phyloP scores from a whole-genome alignment of 192 early-diverging fungal species.

The Rhizophagus clarus region DNA sequence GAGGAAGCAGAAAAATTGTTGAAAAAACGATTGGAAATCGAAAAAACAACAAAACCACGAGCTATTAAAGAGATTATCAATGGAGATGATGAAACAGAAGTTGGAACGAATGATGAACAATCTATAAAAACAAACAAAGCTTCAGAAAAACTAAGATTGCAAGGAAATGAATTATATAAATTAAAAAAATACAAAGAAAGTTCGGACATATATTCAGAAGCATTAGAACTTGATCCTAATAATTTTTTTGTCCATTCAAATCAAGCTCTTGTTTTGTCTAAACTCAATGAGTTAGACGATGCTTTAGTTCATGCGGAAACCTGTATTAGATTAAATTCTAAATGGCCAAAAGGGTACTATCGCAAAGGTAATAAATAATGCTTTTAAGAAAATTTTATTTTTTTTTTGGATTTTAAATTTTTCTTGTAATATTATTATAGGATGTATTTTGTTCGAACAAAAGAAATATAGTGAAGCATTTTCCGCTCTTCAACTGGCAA shows the following conservation, averaged over 20 bases:
- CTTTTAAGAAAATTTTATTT: not conserved
- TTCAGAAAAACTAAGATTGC: conserved; percentile 19
- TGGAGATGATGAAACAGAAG: not conserved
- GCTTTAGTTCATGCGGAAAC: conserved; percentile 19
- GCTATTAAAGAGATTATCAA: not conserved
- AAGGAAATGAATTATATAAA: conserved; percentile 26
- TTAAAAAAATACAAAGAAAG: conserved; percentile 5
- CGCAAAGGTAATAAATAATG: conserved; percentile 1
- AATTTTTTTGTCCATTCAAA: conserved; percentile 17
- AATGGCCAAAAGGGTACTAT: conserved; percentile 29
- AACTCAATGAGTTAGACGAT: conserved; percentile 12
- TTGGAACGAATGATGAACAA: not conserved
- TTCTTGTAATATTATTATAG: not conserved
- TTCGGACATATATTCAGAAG: conserved; percentile 1
- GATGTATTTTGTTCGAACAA: conserved; percentile 24
- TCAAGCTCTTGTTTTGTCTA: conserved; percentile 4
- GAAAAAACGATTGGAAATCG: conserved; percentile 3
- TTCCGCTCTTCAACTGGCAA: not conserved
- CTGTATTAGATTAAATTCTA: conserved; percentile 10
- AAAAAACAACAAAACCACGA: not conserved
- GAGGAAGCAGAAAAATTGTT: conserved; percentile 19
- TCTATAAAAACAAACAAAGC: not conserved
- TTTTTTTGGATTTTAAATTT: not conserved
- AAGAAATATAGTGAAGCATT: conserved; percentile 15
- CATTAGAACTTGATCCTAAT: conserved; percentile 16